Conservation (phyloP, 768 basidiomycete genomes). For the Trametes meyenii region DNA sequence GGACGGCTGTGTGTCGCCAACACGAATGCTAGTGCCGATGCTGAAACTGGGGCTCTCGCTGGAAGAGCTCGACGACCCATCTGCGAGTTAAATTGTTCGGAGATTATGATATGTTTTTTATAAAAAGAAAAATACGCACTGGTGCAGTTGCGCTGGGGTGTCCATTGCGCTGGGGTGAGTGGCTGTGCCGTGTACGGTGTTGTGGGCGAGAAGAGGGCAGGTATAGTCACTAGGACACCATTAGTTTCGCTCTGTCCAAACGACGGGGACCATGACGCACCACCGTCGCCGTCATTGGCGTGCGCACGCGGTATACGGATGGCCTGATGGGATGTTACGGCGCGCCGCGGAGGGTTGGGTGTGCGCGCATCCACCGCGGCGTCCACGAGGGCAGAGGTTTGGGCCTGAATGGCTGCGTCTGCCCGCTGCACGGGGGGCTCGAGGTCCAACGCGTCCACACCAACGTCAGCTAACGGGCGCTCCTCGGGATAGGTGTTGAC, state of each 20-base stretch:
- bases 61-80: neutral
- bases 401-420: neutral
- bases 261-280: no score
- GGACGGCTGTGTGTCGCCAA: neutral
- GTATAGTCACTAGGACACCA: no score
- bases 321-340: neutral
- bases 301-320: no score
- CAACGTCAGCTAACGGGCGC: slow-evolving; percentile 1
- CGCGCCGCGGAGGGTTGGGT: neutral
- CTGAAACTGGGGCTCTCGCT: no score
- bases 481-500: slow-evolving; percentile 10
- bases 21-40: no score
- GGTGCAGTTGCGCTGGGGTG: neutral
- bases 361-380: slow-evolving; percentile 1
- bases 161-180: neutral
- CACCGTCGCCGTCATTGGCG: no score
- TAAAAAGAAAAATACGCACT: neutral
- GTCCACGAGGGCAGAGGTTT: neutral
- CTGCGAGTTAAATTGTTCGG: neutral
- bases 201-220: no score
- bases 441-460: neutral
- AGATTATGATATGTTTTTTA: no score
- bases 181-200: neutral
- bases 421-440: neutral
- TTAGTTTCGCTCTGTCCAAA: neutral